Base-by-base conservation (phyloP, 345 rosid genomes). In the Jatropha curcas region DNA sequence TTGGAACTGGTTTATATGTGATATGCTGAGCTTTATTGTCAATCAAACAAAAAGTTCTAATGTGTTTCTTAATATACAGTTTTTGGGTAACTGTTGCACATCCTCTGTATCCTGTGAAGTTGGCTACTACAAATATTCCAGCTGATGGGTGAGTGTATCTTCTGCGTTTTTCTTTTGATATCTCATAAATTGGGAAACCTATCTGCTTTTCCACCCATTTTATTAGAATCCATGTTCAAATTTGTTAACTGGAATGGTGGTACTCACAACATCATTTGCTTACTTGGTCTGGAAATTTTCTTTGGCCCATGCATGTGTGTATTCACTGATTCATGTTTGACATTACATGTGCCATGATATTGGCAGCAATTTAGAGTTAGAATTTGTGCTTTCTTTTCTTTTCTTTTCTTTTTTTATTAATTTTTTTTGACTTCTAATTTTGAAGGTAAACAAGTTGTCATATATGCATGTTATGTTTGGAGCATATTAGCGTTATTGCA, bases 51-150 rank as follows among this genome's bases (percentile, higher is more conserved):
- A 11, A 19, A 3, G 20, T 51, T 59, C 13, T 43, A 53, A 64
- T 51, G 14, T 78, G 66, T 24, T 69, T 63, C 45, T 65, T 60
- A 52, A 52, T 82, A n/a, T 79, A 50, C 89, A 96, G 98, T 64
- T 96, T 93, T 79, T 91, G 83, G 92, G 82, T 83, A 74, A 70
- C 93, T n/a, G 65, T 87, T 74, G 83, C 83, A 11, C 89, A 91
- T 78, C 97, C 95, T 34, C 79, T 95, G 39, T 67, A 43, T 74
- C 89, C 99, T 70, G 89, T 85, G 76, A 91, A 86, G 89, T 69
- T 89, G 83, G 70, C 78, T 66, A 53, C 85, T 60, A 68, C 89
- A 11, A 81, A 61, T 81, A 71, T 87, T 74, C 90, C 94, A 60
- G 60, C 87, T 65, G 98, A 95, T 77, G 97, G 94, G 98, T 92